These are phyloP conservation scores for Solanum sparsipilum DNA, from an alignment of 257 asterid species.

Conservation along the genomic window DNA sequence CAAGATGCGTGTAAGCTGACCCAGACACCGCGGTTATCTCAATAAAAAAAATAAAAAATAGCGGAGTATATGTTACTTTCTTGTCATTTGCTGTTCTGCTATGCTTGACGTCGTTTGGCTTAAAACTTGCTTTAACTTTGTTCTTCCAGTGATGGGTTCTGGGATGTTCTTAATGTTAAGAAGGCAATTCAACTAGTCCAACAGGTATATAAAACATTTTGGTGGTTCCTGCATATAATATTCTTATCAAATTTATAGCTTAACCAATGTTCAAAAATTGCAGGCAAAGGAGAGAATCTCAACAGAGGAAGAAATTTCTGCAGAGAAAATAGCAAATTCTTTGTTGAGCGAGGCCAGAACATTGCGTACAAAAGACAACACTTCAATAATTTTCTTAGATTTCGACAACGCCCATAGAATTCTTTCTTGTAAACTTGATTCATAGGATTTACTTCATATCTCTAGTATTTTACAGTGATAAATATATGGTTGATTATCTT, in stretches of 20 bases:
- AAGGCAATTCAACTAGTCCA: slow-evolving; percentile 74
- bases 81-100: neutral
- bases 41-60: too few relatives aligned
- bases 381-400: slow-evolving; percentile 76
- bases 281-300: slow-evolving; percentile 50
- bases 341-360: slow-evolving; percentile 80
- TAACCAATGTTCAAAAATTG: neutral
- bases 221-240: neutral
- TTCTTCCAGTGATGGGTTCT: slow-evolving; percentile 74
- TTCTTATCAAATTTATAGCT: neutral
- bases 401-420: slow-evolving; percentile 31
- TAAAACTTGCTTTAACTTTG: neutral
- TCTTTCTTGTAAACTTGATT: slow-evolving; percentile 28
- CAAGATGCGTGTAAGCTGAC: neutral
- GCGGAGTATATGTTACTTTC: neutral
- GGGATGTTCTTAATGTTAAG: slow-evolving; percentile 78
- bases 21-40: neutral
- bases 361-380: slow-evolving; percentile 78
- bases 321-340: slow-evolving; percentile 57
- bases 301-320: slow-evolving; percentile 24
- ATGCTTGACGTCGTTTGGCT: neutral
- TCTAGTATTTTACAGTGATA: neutral
- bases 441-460: slow-evolving; percentile 8
- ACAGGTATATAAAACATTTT: slow-evolving; percentile 34
- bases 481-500: neutral